phyloP scores from a whole-genome alignment of 805 yeast genomes.

The Ogataea pignaliae region DNA sequence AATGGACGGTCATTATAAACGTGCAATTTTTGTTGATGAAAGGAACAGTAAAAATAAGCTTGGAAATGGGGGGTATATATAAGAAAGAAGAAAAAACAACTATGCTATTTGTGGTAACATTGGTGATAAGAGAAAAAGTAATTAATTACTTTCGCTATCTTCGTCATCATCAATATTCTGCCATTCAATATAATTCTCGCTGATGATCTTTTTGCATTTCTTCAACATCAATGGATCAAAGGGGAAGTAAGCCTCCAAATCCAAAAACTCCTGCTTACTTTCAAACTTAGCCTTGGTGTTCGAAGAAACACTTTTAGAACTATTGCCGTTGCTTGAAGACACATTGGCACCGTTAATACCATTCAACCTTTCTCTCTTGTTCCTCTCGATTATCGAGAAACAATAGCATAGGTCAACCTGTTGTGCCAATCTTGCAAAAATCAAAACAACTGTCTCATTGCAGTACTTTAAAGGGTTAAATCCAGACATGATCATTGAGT shows the following conservation, averaged over 20 bases:
- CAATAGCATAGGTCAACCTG: conserved; percentile 88
- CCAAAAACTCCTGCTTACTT: conserved; percentile 73
- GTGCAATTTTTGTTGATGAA: too few relatives aligned
- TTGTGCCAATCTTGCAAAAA: conserved; percentile 91
- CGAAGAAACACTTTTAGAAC: conserved; percentile 2
- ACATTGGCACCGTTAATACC: conserved; percentile 32
- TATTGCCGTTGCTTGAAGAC: neutral
- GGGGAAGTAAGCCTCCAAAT: conserved; percentile 93
- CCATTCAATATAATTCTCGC: conserved; percentile 75
- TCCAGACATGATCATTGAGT: conserved; percentile 75
- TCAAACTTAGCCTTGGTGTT: conserved; percentile 15
- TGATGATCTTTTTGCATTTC: conserved; percentile 49
- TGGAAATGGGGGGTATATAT: too few relatives aligned
- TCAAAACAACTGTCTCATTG: conserved; percentile 87
- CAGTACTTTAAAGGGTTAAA: conserved; percentile 93
- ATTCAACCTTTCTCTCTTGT: conserved; percentile 64
- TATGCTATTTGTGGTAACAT: neutral
- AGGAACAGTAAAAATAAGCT: too few relatives aligned
- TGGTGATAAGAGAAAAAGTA: neutral
- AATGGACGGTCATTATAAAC: too few relatives aligned
- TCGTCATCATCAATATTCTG: conserved; percentile 57
- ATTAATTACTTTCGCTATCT: conserved; percentile 17
- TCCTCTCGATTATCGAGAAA: conserved; percentile 87
- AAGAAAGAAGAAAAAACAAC: too few relatives aligned
- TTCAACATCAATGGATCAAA: conserved; percentile 86